phyloP scores from a whole-genome alignment of 495 filamentous ascomycete genomes.

The Patellaria atrata region DNA sequence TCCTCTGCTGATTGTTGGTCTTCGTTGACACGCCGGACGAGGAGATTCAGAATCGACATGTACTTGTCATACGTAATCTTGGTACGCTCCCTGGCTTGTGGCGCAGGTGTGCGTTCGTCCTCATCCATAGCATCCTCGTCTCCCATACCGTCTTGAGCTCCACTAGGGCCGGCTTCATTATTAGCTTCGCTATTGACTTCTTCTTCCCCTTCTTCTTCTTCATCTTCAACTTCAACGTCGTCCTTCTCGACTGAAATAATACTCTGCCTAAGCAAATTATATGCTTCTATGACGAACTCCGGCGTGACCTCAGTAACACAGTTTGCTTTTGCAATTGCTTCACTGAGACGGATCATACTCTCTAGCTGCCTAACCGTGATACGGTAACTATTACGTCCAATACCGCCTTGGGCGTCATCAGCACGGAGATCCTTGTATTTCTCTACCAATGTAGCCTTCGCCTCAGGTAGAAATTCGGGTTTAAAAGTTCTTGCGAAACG shows the following conservation, averaged over 20 bases:
- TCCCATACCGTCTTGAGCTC: constrained; percentile 44
- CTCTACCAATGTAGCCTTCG: constrained; percentile 69
- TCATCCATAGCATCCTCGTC: constrained; percentile 27
- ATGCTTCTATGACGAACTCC: constrained; percentile 80
- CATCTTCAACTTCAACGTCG: constrained; percentile 90
- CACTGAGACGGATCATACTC: constrained; percentile 81
- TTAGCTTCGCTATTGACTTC: constrained; percentile 23
- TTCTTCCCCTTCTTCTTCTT: constrained; percentile 42
- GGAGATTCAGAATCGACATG: constrained; percentile 69
- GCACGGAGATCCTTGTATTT: constrained; percentile 93
- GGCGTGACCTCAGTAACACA: constrained; percentile 83
- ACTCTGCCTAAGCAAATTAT: constrained; percentile 72
- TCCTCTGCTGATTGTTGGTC: constrained; percentile 58
- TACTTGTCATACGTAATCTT: constrained; percentile 96
- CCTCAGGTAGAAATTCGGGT: constrained; percentile 80
- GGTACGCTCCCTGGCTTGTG: constrained; percentile 44
- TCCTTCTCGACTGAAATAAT: constrained; percentile 98
- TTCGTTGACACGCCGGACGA: constrained; percentile 71
- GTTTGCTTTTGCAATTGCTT: constrained; percentile 94
- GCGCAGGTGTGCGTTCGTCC: constrained; percentile 26
- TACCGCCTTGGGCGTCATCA: constrained; percentile 87
- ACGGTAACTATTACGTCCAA: constrained; percentile 84
- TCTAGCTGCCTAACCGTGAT: constrained; percentile 96
- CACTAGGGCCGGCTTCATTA: constrained; percentile 34
- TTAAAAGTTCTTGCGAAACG: constrained; percentile 91